These are phyloP conservation scores for Pyrenochaeta sp. DNA, from an alignment of 2,329 filamentous ascomycete genomes.

Conservation along the genomic window DNA sequence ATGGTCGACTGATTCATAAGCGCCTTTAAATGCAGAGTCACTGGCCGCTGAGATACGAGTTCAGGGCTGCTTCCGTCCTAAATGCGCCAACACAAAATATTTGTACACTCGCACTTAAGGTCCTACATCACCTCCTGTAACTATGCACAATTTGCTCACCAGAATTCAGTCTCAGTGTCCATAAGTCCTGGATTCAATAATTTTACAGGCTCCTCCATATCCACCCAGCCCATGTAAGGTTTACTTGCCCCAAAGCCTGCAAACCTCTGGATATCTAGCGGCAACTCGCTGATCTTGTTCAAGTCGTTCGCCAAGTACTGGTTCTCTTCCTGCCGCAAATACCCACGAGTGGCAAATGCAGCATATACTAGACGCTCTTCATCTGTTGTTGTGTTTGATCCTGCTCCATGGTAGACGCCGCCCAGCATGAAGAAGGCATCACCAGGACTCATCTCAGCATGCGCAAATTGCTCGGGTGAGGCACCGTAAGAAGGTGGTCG, in stretches of 20 bases:
- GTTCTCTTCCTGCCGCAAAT: conserved; percentile 52
- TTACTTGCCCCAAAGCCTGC: conserved; percentile 30
- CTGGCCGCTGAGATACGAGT: background rate
- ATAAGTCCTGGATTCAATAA: conserved; percentile 12
- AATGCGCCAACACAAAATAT: background rate
- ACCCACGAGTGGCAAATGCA: conserved; percentile 46
- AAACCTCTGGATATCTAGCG: conserved; percentile 16
- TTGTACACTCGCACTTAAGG: background rate
- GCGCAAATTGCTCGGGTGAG: conserved; percentile 19
- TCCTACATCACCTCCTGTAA: too few relatives aligned
- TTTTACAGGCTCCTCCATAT: conserved; percentile 22
- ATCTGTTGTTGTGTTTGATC: conserved; percentile 41
- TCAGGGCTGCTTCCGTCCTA: too few relatives aligned
- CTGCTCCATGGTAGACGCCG: conserved; percentile 47
- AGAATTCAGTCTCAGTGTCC: conserved; percentile 8
- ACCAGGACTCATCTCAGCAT: conserved; percentile 45
- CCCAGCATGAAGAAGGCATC: conserved; percentile 51
- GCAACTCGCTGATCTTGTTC: conserved; percentile 29
- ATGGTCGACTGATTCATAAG: too few relatives aligned
- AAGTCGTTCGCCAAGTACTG: conserved; percentile 44
- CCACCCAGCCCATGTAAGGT: conserved; percentile 27
- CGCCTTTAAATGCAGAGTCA: background rate
- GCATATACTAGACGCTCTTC: conserved; percentile 45
- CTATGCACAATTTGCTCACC: background rate
- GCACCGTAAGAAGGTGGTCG: conserved; percentile 26